Base-by-base conservation (phyloP, 2,329 filamentous ascomycete species). In the Lanzia echinophila region DNA sequence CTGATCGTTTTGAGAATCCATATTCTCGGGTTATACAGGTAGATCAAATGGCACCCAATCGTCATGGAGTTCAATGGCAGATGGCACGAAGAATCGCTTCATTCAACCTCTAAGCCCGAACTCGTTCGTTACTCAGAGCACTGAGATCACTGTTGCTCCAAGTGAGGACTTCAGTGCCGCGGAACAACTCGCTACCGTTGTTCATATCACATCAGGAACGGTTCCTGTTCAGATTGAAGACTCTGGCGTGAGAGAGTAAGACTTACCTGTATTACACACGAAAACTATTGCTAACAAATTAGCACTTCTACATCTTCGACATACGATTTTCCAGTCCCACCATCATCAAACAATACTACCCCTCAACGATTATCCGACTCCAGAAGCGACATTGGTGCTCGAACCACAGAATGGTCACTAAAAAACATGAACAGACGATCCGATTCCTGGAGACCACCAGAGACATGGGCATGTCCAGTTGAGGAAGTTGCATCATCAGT, bases 11-110 rank as follows among this genome's bases (percentile, higher is more conserved):
- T 56, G 58, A 69, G 76, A 75, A 49, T 77, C 76, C 4, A 69
- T 73, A 2, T 63, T 74, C 32, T 77, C 75, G 0, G 74, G 69
- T 58, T 72, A 72, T 67, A 76, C 75, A 19, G 69, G 72, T 17
- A 63, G 55, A 43, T 63, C 63, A 33, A 66, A 62, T 11, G 66
- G 67, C 15, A 67, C 66, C 12, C 68, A 68, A 7, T 68, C 70
- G 10, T 68, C 66, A 17, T 69, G 65, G 46, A 63, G 63, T 3
- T 69, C 69, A 5, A 56, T 63, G 10, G 57, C 63, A 13, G 68
- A 70, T 39, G 62, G 64, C 4, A 39, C 43, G 11, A 68, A 67
- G 38, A 50, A 48, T 43, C 56, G 42, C 22, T 47, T 60, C 24
- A 63, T 73, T 13, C 75, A 77, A 55, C 64, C 66, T 8, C 61